Percentiles rank a stretch among this genome's conserved stretches.
Conservation (phyloP, 2,329 filamentous ascomycete genomes). For the Beauveria medogensis region DNA sequence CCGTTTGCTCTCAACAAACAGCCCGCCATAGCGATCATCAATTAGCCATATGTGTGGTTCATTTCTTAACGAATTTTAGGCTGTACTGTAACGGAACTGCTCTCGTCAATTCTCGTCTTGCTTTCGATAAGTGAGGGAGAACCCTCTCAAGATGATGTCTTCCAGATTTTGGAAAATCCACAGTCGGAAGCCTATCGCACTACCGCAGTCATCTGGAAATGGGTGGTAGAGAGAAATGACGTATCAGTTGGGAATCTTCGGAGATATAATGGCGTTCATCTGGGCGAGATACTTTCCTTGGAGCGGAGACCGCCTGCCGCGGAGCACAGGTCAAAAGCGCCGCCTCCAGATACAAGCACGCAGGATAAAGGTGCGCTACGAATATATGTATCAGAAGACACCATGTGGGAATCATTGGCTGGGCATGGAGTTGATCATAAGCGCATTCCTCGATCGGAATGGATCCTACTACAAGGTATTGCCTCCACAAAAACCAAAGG, state of each 20-base stretch:
- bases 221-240: slow-evolving; percentile 27
- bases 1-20: background rate
- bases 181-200: slow-evolving; percentile 18
- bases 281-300: slow-evolving; percentile 22
- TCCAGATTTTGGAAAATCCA: slow-evolving; percentile 12
- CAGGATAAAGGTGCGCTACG: slow-evolving; percentile 14
- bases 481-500: slow-evolving; percentile 45
- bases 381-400: slow-evolving; percentile 45
- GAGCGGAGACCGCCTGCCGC: background rate
- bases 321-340: no score
- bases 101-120: slow-evolving; percentile 23
- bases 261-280: slow-evolving; percentile 31
- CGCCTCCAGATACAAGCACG: background rate
- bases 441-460: slow-evolving; percentile 49
- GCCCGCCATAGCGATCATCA: no score
- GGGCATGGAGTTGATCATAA: slow-evolving; percentile 53
- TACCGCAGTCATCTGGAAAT: slow-evolving; percentile 27
- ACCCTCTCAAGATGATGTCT: slow-evolving; percentile 14
- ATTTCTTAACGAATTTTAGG: slow-evolving; percentile 16
- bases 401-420: slow-evolving; percentile 51
- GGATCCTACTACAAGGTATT: slow-evolving; percentile 50
- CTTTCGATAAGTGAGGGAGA: background rate
- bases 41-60: background rate
- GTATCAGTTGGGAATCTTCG: slow-evolving; percentile 27
- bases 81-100: slow-evolving; percentile 23